Evolutionary conservation across 768 basidiomycete genomes (phyloP).

Genomic region (Lactarius deliciosus): DNA sequence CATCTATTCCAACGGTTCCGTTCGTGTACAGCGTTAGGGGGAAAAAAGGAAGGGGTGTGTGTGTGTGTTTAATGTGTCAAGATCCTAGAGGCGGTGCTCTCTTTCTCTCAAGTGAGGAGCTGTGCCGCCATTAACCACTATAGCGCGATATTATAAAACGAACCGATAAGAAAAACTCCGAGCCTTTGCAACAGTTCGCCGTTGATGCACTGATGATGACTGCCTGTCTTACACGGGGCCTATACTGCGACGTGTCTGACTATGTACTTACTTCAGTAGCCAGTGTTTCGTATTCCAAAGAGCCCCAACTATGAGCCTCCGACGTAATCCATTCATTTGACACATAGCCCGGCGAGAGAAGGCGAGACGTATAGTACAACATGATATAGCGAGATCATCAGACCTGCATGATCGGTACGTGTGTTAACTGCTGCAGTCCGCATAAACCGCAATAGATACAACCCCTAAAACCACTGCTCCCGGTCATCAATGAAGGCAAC

Average conservation of each 20-base stretch:
- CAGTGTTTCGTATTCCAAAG: background rate
- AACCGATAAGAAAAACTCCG: constrained; percentile 13
- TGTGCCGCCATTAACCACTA: background rate
- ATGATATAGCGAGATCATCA: constrained; percentile 12
- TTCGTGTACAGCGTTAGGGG: background rate
- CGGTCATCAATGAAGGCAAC: background rate
- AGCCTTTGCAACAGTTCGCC: background rate
- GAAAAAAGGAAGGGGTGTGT: background rate
- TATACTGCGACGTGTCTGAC: constrained; percentile 7
- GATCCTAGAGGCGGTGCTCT: background rate
- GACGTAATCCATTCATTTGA: constrained; percentile 3
- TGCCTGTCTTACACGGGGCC: background rate
- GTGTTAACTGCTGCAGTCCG: constrained; percentile 1
- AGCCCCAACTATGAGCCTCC: background rate
- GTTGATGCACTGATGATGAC: background rate
- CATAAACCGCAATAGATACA: constrained; percentile 4
- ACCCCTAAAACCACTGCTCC: constrained; percentile 2
- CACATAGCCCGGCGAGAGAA: background rate
- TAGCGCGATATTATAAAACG: background rate
- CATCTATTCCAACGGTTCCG: background rate
- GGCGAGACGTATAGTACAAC: constrained; percentile 21
- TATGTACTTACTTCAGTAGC: background rate
- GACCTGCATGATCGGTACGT: constrained; percentile 18
- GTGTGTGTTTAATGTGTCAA: background rate
- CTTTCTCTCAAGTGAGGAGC: background rate